These are phyloP conservation scores for Gossypium schwendimanii DNA, from an alignment of 441 rosid species.

Conservation along the genomic window DNA sequence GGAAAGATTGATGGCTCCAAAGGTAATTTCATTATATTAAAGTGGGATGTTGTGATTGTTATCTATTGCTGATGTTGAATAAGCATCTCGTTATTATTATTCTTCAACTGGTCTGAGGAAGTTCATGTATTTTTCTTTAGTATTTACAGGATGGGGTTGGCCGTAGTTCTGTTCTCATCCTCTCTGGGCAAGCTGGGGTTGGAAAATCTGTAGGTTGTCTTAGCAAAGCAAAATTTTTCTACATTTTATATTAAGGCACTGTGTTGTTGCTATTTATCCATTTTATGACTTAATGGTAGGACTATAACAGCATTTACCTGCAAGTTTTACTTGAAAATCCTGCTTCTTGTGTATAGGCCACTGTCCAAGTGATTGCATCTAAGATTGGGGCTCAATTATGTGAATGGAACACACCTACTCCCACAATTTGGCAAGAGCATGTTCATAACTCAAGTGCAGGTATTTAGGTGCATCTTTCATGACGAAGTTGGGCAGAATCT, in stretches of 20 bases:
- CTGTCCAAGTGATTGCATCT: slow-evolving; percentile 62
- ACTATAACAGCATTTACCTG: neutral
- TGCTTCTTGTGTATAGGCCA: slow-evolving; percentile 40
- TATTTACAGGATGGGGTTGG: slow-evolving; percentile 32
- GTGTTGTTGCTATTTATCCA: neutral
- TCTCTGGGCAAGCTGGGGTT: slow-evolving; percentile 80
- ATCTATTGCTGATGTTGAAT: neutral
- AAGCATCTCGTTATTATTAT: neutral
- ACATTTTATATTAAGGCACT: neutral
- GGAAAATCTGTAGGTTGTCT: slow-evolving; percentile 74
- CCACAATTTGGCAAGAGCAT: slow-evolving; percentile 90
- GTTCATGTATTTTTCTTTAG: slow-evolving; percentile 10
- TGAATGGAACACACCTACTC: slow-evolving; percentile 93
- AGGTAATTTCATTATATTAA: slow-evolving; percentile 35
- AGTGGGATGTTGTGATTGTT: neutral
- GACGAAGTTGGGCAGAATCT: slow-evolving; percentile 11
- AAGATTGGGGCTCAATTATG: slow-evolving; percentile 59
- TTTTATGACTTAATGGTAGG: neutral
- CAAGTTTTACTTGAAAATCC: neutral
- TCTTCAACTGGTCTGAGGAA: slow-evolving; percentile 6
- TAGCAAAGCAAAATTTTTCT: neutral
- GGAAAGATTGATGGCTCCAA: slow-evolving; percentile 35
- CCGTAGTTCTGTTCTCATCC: slow-evolving; percentile 46
- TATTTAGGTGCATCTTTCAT: slow-evolving; percentile 19
- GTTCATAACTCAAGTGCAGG: slow-evolving; percentile 62